A percentile compares a stretch with the other conserved stretches of the same genome.
These are phyloP conservation scores for Thuja plicata DNA, from an alignment of 83 land plant genomes.

Conservation along the genomic window DNA sequence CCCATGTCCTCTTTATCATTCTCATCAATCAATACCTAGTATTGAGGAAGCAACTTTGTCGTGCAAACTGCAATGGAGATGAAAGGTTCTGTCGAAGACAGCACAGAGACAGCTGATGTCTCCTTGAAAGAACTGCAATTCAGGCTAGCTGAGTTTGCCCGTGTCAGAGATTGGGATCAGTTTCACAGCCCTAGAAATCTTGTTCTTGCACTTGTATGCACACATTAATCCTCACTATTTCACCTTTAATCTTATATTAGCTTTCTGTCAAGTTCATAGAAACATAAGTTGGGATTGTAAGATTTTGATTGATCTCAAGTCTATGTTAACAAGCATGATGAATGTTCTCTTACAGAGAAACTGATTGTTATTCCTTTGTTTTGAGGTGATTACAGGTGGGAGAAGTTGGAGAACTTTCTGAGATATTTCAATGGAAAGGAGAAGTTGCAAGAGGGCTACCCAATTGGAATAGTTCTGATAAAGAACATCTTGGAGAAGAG, in stretches of 20 bases:
- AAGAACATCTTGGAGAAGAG: slow-evolving; percentile 69
- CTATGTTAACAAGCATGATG: no score
- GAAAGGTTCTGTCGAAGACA: background rate
- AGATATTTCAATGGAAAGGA: slow-evolving; percentile 68
- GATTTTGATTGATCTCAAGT: no score
- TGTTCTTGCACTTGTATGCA: slow-evolving; percentile 57
- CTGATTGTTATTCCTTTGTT: no score
- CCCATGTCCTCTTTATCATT: background rate
- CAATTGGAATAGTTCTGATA: slow-evolving; percentile 46
- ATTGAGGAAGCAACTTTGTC: background rate
- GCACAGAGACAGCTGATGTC: slow-evolving; percentile 19
- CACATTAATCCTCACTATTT: background rate
- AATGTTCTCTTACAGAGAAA: no score
- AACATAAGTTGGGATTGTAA: no score
- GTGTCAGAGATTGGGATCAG: slow-evolving; percentile 66
- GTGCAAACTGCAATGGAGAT: background rate
- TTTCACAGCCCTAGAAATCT: slow-evolving; percentile 74
- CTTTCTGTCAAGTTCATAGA: no score
- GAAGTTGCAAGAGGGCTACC: slow-evolving; percentile 62
- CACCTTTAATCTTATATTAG: background rate
- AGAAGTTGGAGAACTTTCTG: slow-evolving; percentile 65
- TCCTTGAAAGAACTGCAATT: slow-evolving; percentile 42
- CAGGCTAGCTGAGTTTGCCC: slow-evolving; percentile 55
- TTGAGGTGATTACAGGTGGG: slow-evolving; percentile 36
- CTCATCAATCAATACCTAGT: background rate